A percentile compares a stretch with the other conserved stretches of the same genome.
Conservation (phyloP, 2,329 filamentous ascomycete genomes). For the Arthrobotrys sphaeroides region DNA sequence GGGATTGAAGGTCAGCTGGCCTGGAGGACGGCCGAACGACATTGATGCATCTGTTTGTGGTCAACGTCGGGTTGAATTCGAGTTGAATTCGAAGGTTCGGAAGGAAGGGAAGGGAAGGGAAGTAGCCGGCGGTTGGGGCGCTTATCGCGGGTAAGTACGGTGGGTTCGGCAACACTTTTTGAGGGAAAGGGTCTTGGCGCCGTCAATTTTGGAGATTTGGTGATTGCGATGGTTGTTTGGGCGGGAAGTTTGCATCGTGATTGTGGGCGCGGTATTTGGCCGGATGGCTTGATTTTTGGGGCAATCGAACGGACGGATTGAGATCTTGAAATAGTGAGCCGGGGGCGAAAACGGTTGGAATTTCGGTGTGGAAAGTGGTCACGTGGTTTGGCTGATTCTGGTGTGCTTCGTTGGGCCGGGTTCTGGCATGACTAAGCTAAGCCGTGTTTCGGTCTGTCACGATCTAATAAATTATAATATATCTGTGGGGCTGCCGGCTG, state of each 20-base stretch:
- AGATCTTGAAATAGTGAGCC: too few species aligned
- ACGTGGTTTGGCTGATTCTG: too few species aligned
- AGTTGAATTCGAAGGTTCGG: background rate
- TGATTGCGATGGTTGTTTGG: too few species aligned
- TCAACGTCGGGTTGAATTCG: background rate
- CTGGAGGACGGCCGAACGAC: conserved; percentile 57
- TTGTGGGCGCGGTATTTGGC: too few species aligned
- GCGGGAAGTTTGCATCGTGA: too few species aligned
- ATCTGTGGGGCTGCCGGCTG: too few species aligned
- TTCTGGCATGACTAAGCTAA: too few species aligned
- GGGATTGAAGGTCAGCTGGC: conserved; percentile 56
- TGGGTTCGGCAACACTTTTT: background rate
- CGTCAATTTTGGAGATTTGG: background rate
- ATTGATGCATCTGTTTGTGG: conserved; percentile 33
- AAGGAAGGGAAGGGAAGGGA: background rate
- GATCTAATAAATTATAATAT: too few species aligned
- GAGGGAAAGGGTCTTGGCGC: background rate
- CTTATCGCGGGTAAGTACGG: conserved; percentile 40
- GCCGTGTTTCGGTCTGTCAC: too few species aligned
- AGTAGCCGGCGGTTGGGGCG: conserved; percentile 7
- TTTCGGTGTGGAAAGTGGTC: background rate
- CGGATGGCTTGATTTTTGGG: too few species aligned
- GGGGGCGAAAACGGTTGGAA: background rate
- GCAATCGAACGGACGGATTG: too few species aligned
- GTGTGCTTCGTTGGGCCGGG: too few species aligned